These are phyloP conservation scores for Volvox carteri DNA, from an alignment of 163 green algal species.

Conservation along the genomic window DNA sequence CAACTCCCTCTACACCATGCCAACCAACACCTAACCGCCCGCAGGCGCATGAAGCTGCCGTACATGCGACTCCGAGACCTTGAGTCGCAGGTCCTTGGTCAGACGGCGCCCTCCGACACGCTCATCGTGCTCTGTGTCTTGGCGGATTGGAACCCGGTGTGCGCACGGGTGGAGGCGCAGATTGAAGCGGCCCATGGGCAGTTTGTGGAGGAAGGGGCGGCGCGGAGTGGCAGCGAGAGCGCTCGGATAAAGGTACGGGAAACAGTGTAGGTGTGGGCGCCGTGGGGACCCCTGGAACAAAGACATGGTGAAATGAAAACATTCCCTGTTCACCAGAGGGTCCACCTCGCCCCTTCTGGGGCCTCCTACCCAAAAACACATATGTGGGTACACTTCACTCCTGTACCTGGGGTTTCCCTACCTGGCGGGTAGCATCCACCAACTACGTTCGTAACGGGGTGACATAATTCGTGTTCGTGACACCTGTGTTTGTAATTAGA, in stretches of 20 bases:
- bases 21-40: too few species aligned
- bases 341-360: too few species aligned
- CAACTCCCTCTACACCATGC: not conserved
- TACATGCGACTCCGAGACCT: conserved; percentile 51
- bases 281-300: too few species aligned
- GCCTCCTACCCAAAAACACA: too few species aligned
- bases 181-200: conserved; percentile 57
- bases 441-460: too few species aligned
- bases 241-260: conserved; percentile 52
- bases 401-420: too few species aligned
- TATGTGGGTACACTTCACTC: too few species aligned
- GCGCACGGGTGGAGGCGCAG: conserved; percentile 55
- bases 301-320: too few species aligned
- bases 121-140: conserved; percentile 63
- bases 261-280: not conserved
- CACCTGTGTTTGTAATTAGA: too few species aligned
- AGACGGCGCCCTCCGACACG: conserved; percentile 40
- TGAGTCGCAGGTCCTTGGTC: not conserved
- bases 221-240: conserved; percentile 20
- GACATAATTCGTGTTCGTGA: too few species aligned
- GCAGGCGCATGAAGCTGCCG: conserved; percentile 52
- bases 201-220: conserved; percentile 50
- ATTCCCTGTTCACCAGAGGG: too few species aligned
- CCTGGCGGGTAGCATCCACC: too few species aligned
- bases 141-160: conserved; percentile 69